Evolutionary conservation across 805 yeast species (phyloP), one percentile per base, ranked within the genome.

Genomic region (Yamadazyma takamatsuzukensis): DNA sequence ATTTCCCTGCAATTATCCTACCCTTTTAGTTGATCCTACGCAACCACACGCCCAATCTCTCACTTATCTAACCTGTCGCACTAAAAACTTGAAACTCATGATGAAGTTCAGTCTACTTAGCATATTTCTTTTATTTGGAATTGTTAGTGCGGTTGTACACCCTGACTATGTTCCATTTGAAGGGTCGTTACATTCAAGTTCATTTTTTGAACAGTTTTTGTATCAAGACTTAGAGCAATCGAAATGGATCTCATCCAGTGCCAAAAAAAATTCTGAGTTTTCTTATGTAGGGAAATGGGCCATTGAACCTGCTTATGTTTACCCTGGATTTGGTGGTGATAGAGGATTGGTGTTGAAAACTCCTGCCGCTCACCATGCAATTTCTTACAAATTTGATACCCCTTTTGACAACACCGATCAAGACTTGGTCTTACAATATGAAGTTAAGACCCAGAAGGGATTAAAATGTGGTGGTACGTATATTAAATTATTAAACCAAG

Each of bases 381-480:
- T 89, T 45, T 78, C 86, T 24, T 74, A 77, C 34, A 56, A 66
- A 40, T 68, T 89, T 34, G 74, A 75, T 13, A 37, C 56, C 17
- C 72, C 80, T 2, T 69, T 88, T 36, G 72, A 73, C 52, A 81
- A 80, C 56, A 72, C 65, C 8, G 71, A 70, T 44, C 66, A 76
- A 36, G 78, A 86, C 11, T 65, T 89, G 41, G 96, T 89, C 7
- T 61, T 87, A 25, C 97, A 89, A 61, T 89, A 86, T 57, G 97
- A 89, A 59, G 84, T 86, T 34, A 88, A 88, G 61, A 60, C 80
- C 25, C 96, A 89, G 62, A 68, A 81, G 25, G 85, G 84, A 7
- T 63, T 87, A 35, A 68, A 68, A 27, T 89, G 97, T 60, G 95
- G 95, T 30, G 97, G 97, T 34, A 90, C 94, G 1, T 89, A 88